These are phyloP conservation scores for Cyberlindnera samutprakarnensis DNA, from an alignment of 805 yeast genomes.

Conservation along the genomic window DNA sequence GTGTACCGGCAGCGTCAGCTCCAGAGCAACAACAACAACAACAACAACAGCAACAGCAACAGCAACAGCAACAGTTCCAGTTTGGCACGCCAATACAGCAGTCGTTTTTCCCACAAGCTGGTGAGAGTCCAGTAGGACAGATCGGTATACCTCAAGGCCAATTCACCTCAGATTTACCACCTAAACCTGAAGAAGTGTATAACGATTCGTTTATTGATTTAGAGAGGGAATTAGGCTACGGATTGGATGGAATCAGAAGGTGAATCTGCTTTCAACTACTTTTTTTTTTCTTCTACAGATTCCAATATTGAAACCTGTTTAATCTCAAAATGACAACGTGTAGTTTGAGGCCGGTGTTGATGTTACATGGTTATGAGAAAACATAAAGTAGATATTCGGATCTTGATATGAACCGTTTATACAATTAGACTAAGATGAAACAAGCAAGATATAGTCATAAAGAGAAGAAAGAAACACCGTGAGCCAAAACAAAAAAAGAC, in stretches of 20 bases:
- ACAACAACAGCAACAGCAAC: conserved; percentile 13
- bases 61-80: conserved; percentile 17
- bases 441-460: too few relatives aligned
- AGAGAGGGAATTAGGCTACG: conserved; percentile 62
- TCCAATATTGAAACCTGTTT: too few relatives aligned
- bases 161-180: conserved; percentile 42
- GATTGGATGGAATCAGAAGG: conserved; percentile 37
- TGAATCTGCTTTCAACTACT: neutral
- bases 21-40: conserved; percentile 10
- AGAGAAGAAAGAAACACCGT: too few relatives aligned
- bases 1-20: too few relatives aligned
- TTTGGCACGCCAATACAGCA: conserved; percentile 6
- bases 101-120: conserved; percentile 12
- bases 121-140: conserved; percentile 24
- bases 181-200: conserved; percentile 47
- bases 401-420: too few relatives aligned
- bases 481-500: too few relatives aligned
- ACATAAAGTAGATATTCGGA: too few relatives aligned
- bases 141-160: conserved; percentile 45
- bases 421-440: too few relatives aligned
- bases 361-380: too few relatives aligned
- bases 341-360: too few relatives aligned
- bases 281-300: too few relatives aligned
- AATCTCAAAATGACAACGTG: too few relatives aligned
- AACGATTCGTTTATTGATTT: conserved; percentile 30